Percentiles rank a stretch among this genome's conserved stretches.
Conservation (phyloP, 352 stramenopile genomes). For the Pythium sukuiense region DNA sequence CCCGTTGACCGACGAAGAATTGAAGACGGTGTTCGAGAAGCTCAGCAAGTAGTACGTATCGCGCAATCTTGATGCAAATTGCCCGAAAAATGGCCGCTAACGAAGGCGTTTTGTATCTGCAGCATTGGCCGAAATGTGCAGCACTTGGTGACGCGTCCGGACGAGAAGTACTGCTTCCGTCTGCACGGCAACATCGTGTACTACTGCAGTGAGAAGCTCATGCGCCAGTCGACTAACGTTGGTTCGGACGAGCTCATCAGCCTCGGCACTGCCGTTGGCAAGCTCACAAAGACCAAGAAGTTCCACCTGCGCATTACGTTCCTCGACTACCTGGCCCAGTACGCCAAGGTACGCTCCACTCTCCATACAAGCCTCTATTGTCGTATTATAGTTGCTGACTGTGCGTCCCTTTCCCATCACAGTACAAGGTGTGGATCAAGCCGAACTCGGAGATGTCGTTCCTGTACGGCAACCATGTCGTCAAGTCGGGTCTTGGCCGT, state of each 20-base stretch:
- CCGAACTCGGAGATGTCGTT: slow-evolving; percentile 99
- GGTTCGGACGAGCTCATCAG: slow-evolving; percentile 94
- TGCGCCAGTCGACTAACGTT: slow-evolving; percentile 96
- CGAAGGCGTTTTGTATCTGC: slow-evolving; percentile 6
- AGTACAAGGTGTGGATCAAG: slow-evolving; percentile 99
- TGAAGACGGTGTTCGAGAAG: slow-evolving; percentile 98
- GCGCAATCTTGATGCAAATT: not conserved
- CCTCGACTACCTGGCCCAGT: slow-evolving; percentile 98
- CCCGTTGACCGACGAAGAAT: slow-evolving; percentile 98
- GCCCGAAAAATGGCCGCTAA: slow-evolving; percentile 2
- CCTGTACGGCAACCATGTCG: slow-evolving; percentile 99
- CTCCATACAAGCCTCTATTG: not conserved
- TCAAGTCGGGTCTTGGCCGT: slow-evolving; percentile 96
- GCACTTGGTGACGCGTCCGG: slow-evolving; percentile 95
- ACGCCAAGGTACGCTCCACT: slow-evolving; percentile 88
- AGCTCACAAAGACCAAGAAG: slow-evolving; percentile 99
- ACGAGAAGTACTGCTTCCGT: slow-evolving; percentile 98
- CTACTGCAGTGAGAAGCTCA: slow-evolving; percentile 96
- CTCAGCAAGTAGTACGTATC: slow-evolving; percentile 95
- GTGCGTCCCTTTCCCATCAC: slow-evolving; percentile 1
- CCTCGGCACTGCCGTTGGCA: slow-evolving; percentile 97
- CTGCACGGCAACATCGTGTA: slow-evolving; percentile 97
- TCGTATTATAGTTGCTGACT: not conserved
- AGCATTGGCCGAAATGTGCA: slow-evolving; percentile 96
- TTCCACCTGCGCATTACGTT: slow-evolving; percentile 98